These are phyloP conservation scores for Coemansia sp. DNA, from an alignment of 192 early-diverging fungal species.

Conservation along the genomic window DNA sequence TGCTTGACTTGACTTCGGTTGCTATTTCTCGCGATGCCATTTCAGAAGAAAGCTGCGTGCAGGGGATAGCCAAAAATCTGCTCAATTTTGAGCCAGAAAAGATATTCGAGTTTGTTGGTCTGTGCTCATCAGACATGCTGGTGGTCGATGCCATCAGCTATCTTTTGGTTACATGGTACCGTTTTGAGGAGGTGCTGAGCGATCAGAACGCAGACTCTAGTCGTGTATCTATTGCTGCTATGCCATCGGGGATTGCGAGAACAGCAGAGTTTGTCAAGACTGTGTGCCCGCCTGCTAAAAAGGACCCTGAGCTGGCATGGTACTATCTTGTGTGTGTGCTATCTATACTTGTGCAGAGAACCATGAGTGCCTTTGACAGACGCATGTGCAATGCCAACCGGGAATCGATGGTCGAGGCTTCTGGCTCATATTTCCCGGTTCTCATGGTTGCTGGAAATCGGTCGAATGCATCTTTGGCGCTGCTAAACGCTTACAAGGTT, in stretches of 20 bases:
- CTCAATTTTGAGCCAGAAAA: not conserved
- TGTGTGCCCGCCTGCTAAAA: slow-evolving; percentile 10
- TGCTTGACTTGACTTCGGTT: slow-evolving; percentile 28
- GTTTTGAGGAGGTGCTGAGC: not conserved
- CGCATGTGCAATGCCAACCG: slow-evolving; percentile 29
- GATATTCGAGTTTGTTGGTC: slow-evolving; percentile 10
- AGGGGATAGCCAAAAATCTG: slow-evolving; percentile 18
- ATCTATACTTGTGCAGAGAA: slow-evolving; percentile 28
- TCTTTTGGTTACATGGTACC: slow-evolving; percentile 21
- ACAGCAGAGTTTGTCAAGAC: slow-evolving; percentile 26
- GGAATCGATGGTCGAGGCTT: not conserved
- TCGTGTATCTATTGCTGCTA: not conserved
- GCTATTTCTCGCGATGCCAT: slow-evolving; percentile 11
- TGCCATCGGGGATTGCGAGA: slow-evolving; percentile 21
- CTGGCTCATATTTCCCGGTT: not conserved
- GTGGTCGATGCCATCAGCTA: slow-evolving; percentile 33
- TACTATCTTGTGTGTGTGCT: slow-evolving; percentile 16
- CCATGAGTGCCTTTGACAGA: slow-evolving; percentile 19
- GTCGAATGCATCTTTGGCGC: not conserved
- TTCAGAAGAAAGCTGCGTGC: slow-evolving; percentile 16
- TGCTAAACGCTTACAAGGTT: not conserved
- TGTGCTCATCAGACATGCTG: slow-evolving; percentile 20
- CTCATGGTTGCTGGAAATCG: not conserved
- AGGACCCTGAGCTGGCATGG: slow-evolving; percentile 7
- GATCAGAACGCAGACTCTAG: not conserved